These are phyloP conservation scores for Warburgia ugandensis DNA, from an alignment of 164 flowering plant species.

Conservation along the genomic window DNA sequence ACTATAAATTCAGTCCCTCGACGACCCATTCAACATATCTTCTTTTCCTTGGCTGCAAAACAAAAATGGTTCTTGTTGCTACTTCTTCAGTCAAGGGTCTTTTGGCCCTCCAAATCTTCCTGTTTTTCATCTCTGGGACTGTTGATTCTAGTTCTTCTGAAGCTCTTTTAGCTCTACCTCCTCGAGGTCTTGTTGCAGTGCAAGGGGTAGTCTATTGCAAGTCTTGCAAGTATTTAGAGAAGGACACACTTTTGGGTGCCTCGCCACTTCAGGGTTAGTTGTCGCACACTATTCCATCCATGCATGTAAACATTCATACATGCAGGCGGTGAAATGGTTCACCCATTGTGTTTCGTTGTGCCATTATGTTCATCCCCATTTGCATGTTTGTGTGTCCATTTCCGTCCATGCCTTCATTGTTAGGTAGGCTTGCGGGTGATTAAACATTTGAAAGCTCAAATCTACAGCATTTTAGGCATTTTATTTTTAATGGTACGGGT, in stretches of 20 bases:
- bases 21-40: neutral
- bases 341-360: neutral
- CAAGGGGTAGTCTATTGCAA: constrained; percentile 13
- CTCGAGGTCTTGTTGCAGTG: constrained; percentile 2
- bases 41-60: neutral
- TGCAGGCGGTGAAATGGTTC: neutral
- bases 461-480: too few relatives aligned
- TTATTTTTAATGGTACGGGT: too few relatives aligned
- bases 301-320: neutral
- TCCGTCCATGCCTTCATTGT: too few relatives aligned
- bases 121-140: neutral
- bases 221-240: constrained; percentile 7
- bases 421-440: too few relatives aligned
- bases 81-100: neutral
- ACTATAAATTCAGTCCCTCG: neutral
- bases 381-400: neutral
- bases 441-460: too few relatives aligned
- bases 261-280: constrained; percentile 7
- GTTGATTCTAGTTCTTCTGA: neutral
- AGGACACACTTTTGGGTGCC: constrained; percentile 11
- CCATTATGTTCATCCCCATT: neutral
- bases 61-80: neutral
- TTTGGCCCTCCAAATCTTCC: neutral
- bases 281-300: neutral
- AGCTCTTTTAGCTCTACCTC: neutral